phyloP scores from a whole-genome alignment of 2,329 filamentous ascomycete genomes.

The Colletotrichum sp. region DNA sequence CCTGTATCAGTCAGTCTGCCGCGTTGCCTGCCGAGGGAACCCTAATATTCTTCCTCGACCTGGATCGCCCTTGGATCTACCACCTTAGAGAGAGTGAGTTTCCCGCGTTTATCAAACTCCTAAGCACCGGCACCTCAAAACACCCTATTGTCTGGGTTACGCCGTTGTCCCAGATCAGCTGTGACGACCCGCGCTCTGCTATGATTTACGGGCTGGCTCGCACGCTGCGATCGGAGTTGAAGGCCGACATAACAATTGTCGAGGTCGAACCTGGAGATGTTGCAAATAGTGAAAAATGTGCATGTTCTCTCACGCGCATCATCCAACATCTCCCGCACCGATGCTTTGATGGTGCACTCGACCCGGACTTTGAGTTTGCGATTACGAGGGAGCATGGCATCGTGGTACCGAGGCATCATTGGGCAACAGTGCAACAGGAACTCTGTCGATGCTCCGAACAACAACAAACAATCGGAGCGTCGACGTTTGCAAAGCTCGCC shows the following conservation, averaged over 20 bases:
- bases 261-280: slow-evolving; percentile 26
- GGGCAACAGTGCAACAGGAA: not conserved
- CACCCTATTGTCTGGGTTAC: not conserved
- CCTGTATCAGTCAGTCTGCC: not conserved
- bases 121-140: not conserved
- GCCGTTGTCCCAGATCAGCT: not conserved
- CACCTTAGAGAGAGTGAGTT: not conserved
- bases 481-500: not conserved
- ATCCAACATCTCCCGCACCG: not conserved
- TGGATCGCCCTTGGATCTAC: not conserved
- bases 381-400: not conserved
- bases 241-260: slow-evolving; percentile 29
- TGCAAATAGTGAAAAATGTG: not conserved
- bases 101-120: not conserved
- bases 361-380: not conserved
- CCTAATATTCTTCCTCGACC: not conserved
- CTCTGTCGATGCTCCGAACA: not conserved
- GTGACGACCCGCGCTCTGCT: not conserved
- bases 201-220: not conserved
- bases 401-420: not conserved
- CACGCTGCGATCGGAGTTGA: slow-evolving; percentile 29
- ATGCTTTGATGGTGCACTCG: not conserved
- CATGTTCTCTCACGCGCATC: not conserved
- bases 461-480: not conserved
- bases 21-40: not conserved